A percentile compares a stretch with the other conserved stretches of the same genome.
Evolutionary conservation across 108 stramenopile genomes (phyloP).

Genomic region (Pseudonitzschia delicatissima): DNA sequence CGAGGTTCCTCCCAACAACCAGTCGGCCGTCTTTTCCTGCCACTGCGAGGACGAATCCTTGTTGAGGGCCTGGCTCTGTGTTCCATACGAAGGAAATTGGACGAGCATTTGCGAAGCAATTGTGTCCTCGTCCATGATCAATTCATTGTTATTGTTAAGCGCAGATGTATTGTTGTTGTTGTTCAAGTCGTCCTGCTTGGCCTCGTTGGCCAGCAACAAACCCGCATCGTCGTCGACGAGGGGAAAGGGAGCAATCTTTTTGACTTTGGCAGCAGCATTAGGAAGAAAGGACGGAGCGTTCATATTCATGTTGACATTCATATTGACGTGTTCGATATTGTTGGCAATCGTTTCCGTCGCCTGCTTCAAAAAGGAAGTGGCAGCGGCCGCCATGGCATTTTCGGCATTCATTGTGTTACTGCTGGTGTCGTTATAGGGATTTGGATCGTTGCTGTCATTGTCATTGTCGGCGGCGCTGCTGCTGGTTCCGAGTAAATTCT

Average conservation of each 20-base stretch:
- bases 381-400: no score
- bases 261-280: no score
- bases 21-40: conserved; percentile 36
- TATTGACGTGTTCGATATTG: background rate
- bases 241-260: background rate
- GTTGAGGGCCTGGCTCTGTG: conserved; percentile 30
- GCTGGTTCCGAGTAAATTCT: no score
- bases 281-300: background rate
- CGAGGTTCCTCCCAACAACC: conserved; percentile 35
- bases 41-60: conserved; percentile 13
- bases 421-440: no score
- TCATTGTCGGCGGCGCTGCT: no score
- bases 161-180: background rate
- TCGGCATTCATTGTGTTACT: no score
- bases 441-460: no score
- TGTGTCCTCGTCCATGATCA: conserved; percentile 49
- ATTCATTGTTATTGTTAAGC: background rate
- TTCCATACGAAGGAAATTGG: conserved; percentile 73
- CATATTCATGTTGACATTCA: background rate
- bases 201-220: background rate
- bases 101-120: conserved; percentile 59
- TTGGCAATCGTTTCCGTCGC: no score
- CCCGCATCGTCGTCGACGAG: background rate
- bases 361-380: no score
- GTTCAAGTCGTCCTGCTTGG: background rate